Conservation (phyloP, 1,139 yeast genomes). For the Candida sp. region DNA sequence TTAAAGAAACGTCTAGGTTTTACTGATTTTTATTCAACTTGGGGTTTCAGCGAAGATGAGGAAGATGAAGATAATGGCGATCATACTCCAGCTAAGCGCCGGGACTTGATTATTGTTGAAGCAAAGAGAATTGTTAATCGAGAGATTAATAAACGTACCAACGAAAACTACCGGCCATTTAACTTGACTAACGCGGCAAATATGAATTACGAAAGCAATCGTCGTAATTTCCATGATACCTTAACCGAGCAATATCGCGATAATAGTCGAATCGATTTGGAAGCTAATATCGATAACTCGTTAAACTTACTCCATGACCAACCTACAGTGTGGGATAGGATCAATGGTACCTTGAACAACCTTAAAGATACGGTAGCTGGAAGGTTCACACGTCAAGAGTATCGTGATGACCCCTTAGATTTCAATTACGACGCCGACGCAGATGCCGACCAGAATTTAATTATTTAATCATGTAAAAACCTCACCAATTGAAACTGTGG, state of each 20-base stretch:
- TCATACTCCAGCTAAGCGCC: slow-evolving; percentile 20
- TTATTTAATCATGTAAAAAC: slow-evolving; percentile 5
- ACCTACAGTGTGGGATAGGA: slow-evolving; percentile 17
- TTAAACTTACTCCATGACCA: not conserved
- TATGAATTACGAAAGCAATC: slow-evolving; percentile 27
- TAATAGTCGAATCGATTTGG: slow-evolving; percentile 12
- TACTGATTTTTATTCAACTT: slow-evolving; percentile 55
- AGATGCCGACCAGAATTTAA: slow-evolving; percentile 17
- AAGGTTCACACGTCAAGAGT: slow-evolving; percentile 12
- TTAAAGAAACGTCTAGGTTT: slow-evolving; percentile 47
- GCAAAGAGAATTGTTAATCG: slow-evolving; percentile 39
- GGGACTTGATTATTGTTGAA: slow-evolving; percentile 39
- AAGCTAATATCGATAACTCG: slow-evolving; percentile 5
- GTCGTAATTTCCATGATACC: slow-evolving; percentile 22
- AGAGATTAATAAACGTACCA: slow-evolving; percentile 28
- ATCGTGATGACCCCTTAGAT: slow-evolving; percentile 18
- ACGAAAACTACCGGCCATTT: slow-evolving; percentile 25
- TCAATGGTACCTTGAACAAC: slow-evolving; percentile 24
- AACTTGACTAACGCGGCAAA: slow-evolving; percentile 28
- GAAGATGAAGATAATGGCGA: slow-evolving; percentile 14
- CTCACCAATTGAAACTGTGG: not conserved
- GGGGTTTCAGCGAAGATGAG: slow-evolving; percentile 46
- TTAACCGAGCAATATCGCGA: slow-evolving; percentile 9
- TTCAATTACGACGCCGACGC: slow-evolving; percentile 29
- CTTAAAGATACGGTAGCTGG: slow-evolving; percentile 16